phyloP scores from a whole-genome alignment of 495 filamentous ascomycete genomes.

The Astrocystis sublimbata region DNA sequence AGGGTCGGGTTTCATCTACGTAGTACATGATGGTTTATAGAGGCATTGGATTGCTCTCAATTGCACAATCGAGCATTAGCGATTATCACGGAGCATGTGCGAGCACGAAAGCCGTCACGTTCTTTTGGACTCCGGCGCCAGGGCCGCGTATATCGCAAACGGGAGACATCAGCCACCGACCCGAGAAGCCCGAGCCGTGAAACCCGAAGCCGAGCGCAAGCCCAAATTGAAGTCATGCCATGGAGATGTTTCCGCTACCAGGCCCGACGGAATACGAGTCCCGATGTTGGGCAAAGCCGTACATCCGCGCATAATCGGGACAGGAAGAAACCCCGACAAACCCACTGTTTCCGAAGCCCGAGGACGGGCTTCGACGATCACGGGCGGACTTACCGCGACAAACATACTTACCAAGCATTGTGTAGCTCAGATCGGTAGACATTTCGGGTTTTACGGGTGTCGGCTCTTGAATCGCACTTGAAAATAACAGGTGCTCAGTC shows the following conservation, averaged over 20 bases:
- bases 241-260: too few relatives aligned
- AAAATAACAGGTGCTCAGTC: neutral
- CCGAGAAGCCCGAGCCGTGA: neutral
- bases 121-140: too few relatives aligned
- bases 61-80: too few relatives aligned
- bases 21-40: neutral
- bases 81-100: neutral
- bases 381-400: too few relatives aligned
- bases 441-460: neutral
- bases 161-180: neutral
- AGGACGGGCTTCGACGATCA: neutral
- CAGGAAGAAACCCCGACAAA: neutral
- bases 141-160: neutral
- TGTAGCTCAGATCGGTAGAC: too few relatives aligned
- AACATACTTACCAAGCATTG: neutral
- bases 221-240: too few relatives aligned
- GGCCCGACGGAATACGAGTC: too few relatives aligned
- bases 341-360: neutral
- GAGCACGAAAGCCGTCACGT: neutral
- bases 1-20: neutral
- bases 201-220: too few relatives aligned
- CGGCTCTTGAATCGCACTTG: too few relatives aligned
- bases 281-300: too few relatives aligned
- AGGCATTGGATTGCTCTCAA: neutral
- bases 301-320: neutral